Evolutionary conservation across 1,139 yeast genomes (phyloP).

Genomic region (Protomyces inundatus): DNA sequence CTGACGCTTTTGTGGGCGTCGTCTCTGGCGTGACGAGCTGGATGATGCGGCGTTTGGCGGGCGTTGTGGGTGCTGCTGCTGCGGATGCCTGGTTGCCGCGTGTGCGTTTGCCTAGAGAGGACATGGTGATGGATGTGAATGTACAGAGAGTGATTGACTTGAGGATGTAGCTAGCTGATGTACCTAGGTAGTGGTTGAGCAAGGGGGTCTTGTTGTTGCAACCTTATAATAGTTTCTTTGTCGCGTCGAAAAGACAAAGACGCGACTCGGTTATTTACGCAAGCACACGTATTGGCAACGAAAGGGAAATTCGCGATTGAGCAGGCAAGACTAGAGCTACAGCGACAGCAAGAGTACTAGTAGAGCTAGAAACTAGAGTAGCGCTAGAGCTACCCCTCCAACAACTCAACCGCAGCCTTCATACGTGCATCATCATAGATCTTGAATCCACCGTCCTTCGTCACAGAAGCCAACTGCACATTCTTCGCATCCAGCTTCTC

Average conservation of each 20-base stretch:
- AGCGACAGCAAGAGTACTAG: no score
- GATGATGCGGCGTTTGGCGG: constrained; percentile 17
- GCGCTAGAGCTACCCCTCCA: constrained; percentile 42
- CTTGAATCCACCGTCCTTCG: constrained; percentile 78
- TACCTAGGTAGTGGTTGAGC: no score
- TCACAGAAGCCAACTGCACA: constrained; percentile 91
- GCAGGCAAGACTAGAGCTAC: no score
- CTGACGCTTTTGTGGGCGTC: neutral
- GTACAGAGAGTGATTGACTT: no score
- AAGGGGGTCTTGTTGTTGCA: no score
- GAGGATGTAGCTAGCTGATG: no score
- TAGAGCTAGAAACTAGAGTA: no score
- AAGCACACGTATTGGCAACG: no score
- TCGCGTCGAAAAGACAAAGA: no score
- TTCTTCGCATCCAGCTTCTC: constrained; percentile 93
- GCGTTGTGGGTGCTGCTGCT: constrained; percentile 5
- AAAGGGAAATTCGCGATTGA: no score
- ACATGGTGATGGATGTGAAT: neutral
- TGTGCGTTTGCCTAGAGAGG: constrained; percentile 18
- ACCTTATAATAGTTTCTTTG: no score
- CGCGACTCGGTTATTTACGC: no score
- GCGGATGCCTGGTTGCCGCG: neutral
- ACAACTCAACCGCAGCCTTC: constrained; percentile 66
- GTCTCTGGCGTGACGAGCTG: constrained; percentile 20
- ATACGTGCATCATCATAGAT: constrained; percentile 81